phyloP scores from a whole-genome alignment of 305 asterid genomes.

The Solanum hybrid region DNA sequence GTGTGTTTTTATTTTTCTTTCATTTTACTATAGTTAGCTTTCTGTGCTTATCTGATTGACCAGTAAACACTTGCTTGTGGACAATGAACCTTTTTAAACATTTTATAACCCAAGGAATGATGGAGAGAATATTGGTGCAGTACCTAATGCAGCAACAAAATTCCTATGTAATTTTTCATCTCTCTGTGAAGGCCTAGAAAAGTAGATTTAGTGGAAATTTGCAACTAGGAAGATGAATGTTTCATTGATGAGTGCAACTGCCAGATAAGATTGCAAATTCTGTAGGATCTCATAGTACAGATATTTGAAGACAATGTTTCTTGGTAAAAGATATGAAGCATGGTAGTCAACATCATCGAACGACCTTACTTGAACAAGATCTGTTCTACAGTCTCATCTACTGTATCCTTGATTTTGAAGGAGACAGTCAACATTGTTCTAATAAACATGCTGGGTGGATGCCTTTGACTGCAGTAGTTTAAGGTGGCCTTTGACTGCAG shows the following conservation, averaged over 20 bases:
- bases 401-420: neutral
- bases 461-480: neutral
- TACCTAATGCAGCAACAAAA: neutral
- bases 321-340: neutral
- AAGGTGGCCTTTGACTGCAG: neutral
- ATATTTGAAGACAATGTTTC: neutral
- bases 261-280: neutral
- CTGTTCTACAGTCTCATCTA: neutral
- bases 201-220: neutral
- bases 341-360: neutral
- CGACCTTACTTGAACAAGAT: neutral
- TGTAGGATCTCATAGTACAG: neutral
- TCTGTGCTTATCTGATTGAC: neutral
- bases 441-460: neutral
- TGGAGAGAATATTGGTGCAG: neutral
- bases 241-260: neutral
- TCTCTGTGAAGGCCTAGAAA: neutral
- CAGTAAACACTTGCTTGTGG: neutral
- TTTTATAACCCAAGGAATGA: neutral
- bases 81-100: neutral
- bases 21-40: neutral
- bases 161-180: neutral
- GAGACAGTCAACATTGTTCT: neutral
- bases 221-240: neutral
- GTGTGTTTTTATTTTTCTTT: neutral